Base-by-base conservation (phyloP, 495 filamentous ascomycete species). In the Lophium mytilinum region DNA sequence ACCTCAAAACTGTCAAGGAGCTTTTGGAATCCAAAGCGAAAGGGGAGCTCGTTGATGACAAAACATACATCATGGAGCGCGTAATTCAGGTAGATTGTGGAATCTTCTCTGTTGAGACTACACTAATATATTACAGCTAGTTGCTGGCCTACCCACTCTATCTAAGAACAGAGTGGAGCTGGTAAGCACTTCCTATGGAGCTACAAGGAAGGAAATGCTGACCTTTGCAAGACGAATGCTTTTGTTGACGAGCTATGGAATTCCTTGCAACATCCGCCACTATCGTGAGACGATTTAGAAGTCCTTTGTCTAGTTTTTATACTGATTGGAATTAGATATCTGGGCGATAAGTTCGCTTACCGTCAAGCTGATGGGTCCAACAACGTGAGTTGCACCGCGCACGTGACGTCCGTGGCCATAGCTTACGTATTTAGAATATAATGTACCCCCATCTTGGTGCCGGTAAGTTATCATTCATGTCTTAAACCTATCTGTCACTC, bases 171-270 rank as follows among this genome's bases (percentile, higher is more conserved):
- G 53, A n/a, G 42, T 55, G 39, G 41, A 55, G 17, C 24, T 55
- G 53, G 45, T 48, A 14, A 21, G 45, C 2, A 48, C 2, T 24
- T 24, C 1, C 1, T 8, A 18, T 6, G 19, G 1, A n/a, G 19
- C 19, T 9, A n/a, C n/a, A n/a, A n/a, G n/a, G 8, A 19, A 15
- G 15, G 6, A 7, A 5, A 17, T 45, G 0, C 14, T 45, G 15
- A 45, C 14, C 9, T 50, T 19, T 7, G 19, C 15, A 24, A 52
- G 52, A 90, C 84, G 24, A 85, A 86, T 61, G 67, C 69, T 18
- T 88, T 91, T 69, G 69, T 91, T 52, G 77, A 81, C 51, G 78
- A 85, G 69, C 80, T 90, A 0, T 91, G 85, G 85, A 70, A 80
- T 55, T 80, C 80, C 3, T 63, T 83, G 4, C 77, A 80, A 18